Evolutionary conservation across 2,329 filamentous ascomycete genomes (phyloP), one percentile per base, ranked within the genome.

Genomic region (Beauveria varroae): DNA sequence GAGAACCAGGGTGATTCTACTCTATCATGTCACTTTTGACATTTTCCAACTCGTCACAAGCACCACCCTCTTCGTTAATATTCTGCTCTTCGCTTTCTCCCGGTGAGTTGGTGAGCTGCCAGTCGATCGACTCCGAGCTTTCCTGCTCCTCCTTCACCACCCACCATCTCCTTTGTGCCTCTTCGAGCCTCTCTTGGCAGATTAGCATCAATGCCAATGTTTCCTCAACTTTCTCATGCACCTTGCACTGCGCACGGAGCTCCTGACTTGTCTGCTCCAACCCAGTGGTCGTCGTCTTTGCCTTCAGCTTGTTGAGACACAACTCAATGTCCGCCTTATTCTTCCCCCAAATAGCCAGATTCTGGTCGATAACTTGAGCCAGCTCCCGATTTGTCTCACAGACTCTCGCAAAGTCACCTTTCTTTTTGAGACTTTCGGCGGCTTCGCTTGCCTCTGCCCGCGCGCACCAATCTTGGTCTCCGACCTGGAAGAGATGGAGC

Each of bases 401-500:
- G 3, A 18, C 3, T 43, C 18, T 43, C 9, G 41, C n/a, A 18
- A 2, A 20, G 18, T 43, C 3, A 7, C 14, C 16, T 37, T 37
- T 2, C 2, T 37, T 12, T 37, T 16, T 5, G 1, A 6, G 0
- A 10, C 5, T 18, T 7, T 43, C n/a, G 30, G 22, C 28, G 20
- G 5, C 30, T 9, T 37, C 5, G 18, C 28, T n/a, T 24, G 28
- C 28, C n/a, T 34, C 50, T 12, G 28, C n/a, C n/a, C n/a, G 22
- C 9, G 30, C n/a, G 10, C 10, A 5, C 50, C 28, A 20, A 8
- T 52, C 50, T 20, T 14, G 30, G 50, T 52, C 50, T 20, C 28
- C 30, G 28, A 52, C 50, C 30, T 52, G 50, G 18, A 52, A 40
- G 12, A 52, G 50, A 16, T 34, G 30, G n/a, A 52, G 28, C 30